A percentile compares a stretch with the other conserved stretches of the same genome.
phyloP scores from a whole-genome alignment of 2,329 filamentous ascomycete genomes.

The Colletotrichum tabaci region DNA sequence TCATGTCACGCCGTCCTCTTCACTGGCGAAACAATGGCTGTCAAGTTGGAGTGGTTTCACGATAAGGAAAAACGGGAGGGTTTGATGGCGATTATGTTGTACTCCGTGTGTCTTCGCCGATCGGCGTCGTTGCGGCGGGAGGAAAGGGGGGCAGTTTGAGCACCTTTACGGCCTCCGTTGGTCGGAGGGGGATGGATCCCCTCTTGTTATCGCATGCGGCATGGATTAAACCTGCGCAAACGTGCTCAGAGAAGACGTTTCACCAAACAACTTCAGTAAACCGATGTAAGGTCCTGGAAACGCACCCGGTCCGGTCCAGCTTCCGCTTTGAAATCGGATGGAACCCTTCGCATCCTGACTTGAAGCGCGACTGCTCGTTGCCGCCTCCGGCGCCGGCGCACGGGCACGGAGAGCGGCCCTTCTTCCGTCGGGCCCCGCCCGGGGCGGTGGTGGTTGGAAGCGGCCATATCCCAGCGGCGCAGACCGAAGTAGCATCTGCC shows the following conservation, averaged over 20 bases:
- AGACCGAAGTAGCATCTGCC: background rate
- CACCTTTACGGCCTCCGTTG: slow-evolving; percentile 18
- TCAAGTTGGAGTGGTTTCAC: background rate
- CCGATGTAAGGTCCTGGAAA: too few relatives aligned
- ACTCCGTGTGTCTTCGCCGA: background rate
- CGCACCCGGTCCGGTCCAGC: background rate
- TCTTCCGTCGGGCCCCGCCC: background rate
- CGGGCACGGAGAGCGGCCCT: background rate
- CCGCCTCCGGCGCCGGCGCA: background rate
- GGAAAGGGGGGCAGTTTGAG: background rate
- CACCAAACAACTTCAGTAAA: background rate
- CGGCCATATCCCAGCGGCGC: background rate
- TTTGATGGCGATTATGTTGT: background rate
- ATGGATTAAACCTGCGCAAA: slow-evolving; percentile 24
- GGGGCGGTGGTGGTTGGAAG: background rate
- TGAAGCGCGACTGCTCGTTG: background rate
- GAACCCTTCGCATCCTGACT: too few relatives aligned
- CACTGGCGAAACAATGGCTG: background rate
- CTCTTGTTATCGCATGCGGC: background rate
- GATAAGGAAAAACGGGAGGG: background rate
- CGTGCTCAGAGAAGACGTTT: background rate
- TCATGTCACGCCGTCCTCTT: background rate
- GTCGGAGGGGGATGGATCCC: background rate
- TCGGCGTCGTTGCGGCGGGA: background rate
- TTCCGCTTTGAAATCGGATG: background rate